Conservation (phyloP, 2,329 filamentous ascomycete species). For the Chalaropsis ovoidea region DNA sequence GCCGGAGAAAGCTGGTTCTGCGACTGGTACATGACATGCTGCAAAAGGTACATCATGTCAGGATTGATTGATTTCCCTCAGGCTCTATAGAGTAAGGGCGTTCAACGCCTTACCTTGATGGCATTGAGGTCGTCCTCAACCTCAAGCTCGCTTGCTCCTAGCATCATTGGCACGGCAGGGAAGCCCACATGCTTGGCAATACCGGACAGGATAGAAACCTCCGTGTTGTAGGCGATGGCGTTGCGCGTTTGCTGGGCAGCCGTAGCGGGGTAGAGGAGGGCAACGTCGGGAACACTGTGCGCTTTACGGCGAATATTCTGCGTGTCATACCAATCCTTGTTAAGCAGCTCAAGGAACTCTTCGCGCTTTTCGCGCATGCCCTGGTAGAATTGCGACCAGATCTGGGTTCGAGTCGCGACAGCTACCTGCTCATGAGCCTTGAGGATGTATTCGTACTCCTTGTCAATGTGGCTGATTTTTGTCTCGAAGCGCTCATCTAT, state of each 20-base stretch:
- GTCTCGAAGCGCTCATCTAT: constrained; percentile 73
- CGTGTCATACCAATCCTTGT: constrained; percentile 84
- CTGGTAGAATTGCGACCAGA: constrained; percentile 86
- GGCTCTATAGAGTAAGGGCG: constrained; percentile 13
- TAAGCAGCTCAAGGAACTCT: constrained; percentile 65
- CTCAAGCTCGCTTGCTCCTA: constrained; percentile 59
- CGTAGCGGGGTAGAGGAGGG: constrained; percentile 67
- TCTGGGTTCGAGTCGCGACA: constrained; percentile 71
- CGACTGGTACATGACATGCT: constrained; percentile 23
- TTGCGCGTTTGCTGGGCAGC: constrained; percentile 69
- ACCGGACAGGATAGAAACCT: constrained; percentile 83
- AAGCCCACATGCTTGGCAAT: constrained; percentile 94
- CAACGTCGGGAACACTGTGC: constrained; percentile 70
- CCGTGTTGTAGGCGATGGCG: constrained; percentile 84
- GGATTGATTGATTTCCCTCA: constrained; percentile 17
- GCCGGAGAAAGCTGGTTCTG: constrained; percentile 12
- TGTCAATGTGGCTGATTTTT: constrained; percentile 65
- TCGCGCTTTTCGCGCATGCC: constrained; percentile 74
- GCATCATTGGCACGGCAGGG: constrained; percentile 81
- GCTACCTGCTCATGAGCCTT: constrained; percentile 63
- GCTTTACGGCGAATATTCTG: constrained; percentile 79
- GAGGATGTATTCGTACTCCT: constrained; percentile 62
- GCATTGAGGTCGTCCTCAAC: constrained; percentile 78
- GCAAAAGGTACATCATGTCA: constrained; percentile 18
- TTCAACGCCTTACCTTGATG: constrained; percentile 56